These are phyloP conservation scores for Cystobasidiaceae sp. DNA, from an alignment of 1,284 basidiomycete genomes.

Conservation along the genomic window DNA sequence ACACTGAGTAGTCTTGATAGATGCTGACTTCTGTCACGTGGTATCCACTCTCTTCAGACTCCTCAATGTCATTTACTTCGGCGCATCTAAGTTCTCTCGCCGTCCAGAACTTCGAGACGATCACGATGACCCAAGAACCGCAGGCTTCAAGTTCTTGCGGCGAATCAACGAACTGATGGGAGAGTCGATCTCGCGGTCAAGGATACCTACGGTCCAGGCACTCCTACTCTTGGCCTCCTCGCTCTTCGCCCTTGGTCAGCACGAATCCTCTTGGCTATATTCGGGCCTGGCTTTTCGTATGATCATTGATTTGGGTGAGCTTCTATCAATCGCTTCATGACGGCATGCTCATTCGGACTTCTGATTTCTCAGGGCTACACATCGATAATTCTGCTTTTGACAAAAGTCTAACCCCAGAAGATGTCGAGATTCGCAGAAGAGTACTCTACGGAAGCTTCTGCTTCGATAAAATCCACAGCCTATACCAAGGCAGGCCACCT, in stretches of 20 bases:
- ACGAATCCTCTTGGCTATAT: constrained; percentile 43
- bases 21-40: not conserved
- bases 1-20: too few species aligned
- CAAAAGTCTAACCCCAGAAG: constrained; percentile 36
- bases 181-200: constrained; percentile 40
- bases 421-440: constrained; percentile 42
- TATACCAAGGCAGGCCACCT: constrained; percentile 44
- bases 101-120: constrained; percentile 41
- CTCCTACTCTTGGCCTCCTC: constrained; percentile 43
- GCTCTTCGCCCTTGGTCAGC: constrained; percentile 41
- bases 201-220: constrained; percentile 44
- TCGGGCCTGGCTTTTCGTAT: constrained; percentile 43
- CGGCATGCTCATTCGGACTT: not conserved
- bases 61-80: constrained; percentile 44
- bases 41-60: constrained; percentile 19
- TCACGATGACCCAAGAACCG: constrained; percentile 36
- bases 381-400: constrained; percentile 34
- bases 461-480: constrained; percentile 44
- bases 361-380: constrained; percentile 37
- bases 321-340: not conserved
- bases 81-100: constrained; percentile 43
- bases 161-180: constrained; percentile 42
- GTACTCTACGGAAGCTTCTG: constrained; percentile 43
- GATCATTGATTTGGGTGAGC: constrained; percentile 43
- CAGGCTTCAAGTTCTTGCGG: constrained; percentile 41